These are phyloP conservation scores for Jaminaea rosea DNA, from an alignment of 1,284 basidiomycete genomes.

Conservation along the genomic window DNA sequence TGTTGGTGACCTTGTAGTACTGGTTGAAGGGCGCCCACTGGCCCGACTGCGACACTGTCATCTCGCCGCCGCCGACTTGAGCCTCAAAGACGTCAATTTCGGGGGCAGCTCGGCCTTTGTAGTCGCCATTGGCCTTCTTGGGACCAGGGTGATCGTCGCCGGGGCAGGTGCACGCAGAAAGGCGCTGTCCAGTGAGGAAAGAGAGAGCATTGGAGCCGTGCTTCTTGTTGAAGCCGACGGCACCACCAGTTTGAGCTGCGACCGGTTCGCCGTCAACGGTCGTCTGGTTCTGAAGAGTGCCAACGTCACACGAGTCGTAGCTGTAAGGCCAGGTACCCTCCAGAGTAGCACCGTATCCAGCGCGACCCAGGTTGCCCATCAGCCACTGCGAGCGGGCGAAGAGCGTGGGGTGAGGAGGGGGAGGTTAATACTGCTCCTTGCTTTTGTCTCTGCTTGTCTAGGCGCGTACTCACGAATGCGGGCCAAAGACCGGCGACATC, in stretches of 20 bases:
- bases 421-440: neutral
- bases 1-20: constrained; percentile 33
- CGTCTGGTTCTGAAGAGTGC: constrained; percentile 39
- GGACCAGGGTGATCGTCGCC: constrained; percentile 77
- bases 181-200: constrained; percentile 51
- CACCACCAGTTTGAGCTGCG: constrained; percentile 19
- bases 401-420: constrained; percentile 50
- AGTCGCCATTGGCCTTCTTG: constrained; percentile 58
- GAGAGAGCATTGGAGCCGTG: constrained; percentile 44
- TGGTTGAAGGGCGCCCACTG: constrained; percentile 63
- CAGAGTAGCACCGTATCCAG: constrained; percentile 43
- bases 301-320: constrained; percentile 46
- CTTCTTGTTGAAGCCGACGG: constrained; percentile 37
- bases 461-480: constrained; percentile 16
- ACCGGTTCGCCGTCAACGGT: constrained; percentile 18
- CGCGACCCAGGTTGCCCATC: constrained; percentile 63
- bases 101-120: constrained; percentile 60
- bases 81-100: constrained; percentile 64
- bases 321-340: constrained; percentile 68
- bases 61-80: constrained; percentile 43
- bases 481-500: constrained; percentile 61
- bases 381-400: constrained; percentile 63
- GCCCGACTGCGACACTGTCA: constrained; percentile 66
- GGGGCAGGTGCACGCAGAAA: constrained; percentile 61
- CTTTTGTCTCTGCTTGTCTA: too few relatives aligned